Evolutionary conservation across 1,139 yeast genomes (phyloP).

Genomic region (Debaryomyces robertsiae): DNA sequence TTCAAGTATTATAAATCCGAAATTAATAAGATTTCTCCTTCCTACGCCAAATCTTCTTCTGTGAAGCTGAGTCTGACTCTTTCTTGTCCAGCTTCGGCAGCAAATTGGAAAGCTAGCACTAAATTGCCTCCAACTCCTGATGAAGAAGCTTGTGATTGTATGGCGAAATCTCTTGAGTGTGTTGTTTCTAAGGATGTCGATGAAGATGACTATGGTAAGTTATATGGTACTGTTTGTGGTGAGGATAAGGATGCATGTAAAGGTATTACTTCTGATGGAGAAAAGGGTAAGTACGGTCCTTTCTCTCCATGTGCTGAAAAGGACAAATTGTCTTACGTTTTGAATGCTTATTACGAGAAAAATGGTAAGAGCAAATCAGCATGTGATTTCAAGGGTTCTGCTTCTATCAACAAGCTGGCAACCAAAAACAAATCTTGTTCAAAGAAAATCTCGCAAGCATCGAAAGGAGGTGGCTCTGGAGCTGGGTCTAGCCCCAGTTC

Average conservation of each 20-base stretch:
- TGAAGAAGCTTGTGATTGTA: constrained; percentile 40
- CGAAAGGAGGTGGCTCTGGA: constrained; percentile 29
- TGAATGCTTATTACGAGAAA: constrained; percentile 42
- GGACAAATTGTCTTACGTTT: constrained; percentile 42
- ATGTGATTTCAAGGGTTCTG: constrained; percentile 47
- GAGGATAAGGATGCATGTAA: constrained; percentile 32
- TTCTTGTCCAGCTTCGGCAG: constrained; percentile 40
- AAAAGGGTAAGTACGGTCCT: constrained; percentile 43
- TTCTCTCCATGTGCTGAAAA: constrained; percentile 43
- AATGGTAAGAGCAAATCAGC: constrained; percentile 33
- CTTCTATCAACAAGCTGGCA: constrained; percentile 33
- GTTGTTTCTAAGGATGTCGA: constrained; percentile 36
- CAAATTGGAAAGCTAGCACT: constrained; percentile 43
- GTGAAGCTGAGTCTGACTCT: constrained; percentile 28
- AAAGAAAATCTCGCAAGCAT: constrained; percentile 28
- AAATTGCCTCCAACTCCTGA: constrained; percentile 51
- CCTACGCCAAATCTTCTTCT: constrained; percentile 33
- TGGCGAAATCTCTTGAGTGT: constrained; percentile 37
- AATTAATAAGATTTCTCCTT: constrained; percentile 47
- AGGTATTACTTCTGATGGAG: constrained; percentile 40
- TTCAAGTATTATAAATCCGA: constrained; percentile 58
- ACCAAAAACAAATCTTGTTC: constrained; percentile 35
- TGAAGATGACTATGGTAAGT: constrained; percentile 35
- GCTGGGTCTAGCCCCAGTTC: constrained; percentile 26
- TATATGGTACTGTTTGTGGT: constrained; percentile 38